Conservation (phyloP, 352 stramenopile species). For the Pythium utonaiense region DNA sequence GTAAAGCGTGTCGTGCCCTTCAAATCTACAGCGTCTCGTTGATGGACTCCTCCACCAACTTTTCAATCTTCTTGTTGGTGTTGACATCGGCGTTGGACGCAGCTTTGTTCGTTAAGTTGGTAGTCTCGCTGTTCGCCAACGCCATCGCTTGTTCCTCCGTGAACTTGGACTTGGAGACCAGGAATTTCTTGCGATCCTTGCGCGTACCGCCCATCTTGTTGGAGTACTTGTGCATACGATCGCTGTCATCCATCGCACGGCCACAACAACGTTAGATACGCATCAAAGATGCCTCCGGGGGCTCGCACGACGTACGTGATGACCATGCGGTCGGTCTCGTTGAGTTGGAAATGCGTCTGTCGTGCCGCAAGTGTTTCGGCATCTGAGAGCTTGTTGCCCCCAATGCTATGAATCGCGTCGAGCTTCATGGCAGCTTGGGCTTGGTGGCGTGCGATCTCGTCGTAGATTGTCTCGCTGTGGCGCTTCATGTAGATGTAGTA, state of each 20-base stretch:
- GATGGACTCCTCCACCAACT: conserved; percentile 35
- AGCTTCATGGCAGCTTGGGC: conserved; percentile 63
- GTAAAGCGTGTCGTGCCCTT: too few species aligned
- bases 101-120: conserved; percentile 13
- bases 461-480: conserved; percentile 57
- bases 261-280: background rate
- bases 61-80: conserved; percentile 27
- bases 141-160: conserved; percentile 27
- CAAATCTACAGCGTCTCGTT: conserved; percentile 44
- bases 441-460: conserved; percentile 61
- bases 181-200: conserved; percentile 72
- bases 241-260: conserved; percentile 26
- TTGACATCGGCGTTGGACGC: conserved; percentile 10
- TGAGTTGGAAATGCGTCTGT: conserved; percentile 69
- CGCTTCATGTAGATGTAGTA: conserved; percentile 67
- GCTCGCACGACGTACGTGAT: conserved; percentile 54
- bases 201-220: conserved; percentile 59
- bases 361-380: conserved; percentile 33
- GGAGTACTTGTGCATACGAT: conserved; percentile 73
- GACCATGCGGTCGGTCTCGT: conserved; percentile 46
- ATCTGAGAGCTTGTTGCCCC: conserved; percentile 32
- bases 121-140: conserved; percentile 12
- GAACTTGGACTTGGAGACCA: conserved; percentile 33
- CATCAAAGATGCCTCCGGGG: too few species aligned
- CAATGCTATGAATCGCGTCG: conserved; percentile 48